A percentile compares a stretch with the other conserved stretches of the same genome.
Conservation (phyloP, 2,329 filamentous ascomycete species). For the Diaporthe helianthi region DNA sequence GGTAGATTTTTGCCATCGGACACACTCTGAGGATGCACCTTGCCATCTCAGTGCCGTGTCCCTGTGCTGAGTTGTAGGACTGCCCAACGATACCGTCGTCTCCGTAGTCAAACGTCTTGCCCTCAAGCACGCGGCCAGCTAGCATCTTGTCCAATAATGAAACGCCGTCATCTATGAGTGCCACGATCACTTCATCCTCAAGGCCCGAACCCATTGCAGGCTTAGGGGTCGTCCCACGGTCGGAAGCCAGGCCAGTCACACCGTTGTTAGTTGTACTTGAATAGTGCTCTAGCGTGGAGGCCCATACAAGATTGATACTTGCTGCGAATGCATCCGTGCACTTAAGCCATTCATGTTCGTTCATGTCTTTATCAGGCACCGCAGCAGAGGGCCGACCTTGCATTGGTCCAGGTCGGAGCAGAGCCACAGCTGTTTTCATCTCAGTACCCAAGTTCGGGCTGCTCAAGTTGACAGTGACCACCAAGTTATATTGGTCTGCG, state of each 20-base stretch:
- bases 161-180: conserved; percentile 17
- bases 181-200: not conserved
- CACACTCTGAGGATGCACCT: not conserved
- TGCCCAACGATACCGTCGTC: not conserved
- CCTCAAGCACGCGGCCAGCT: not conserved
- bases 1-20: conserved; percentile 12
- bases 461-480: not conserved
- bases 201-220: too few species aligned
- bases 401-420: accelerated
- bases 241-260: not conserved
- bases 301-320: not conserved
- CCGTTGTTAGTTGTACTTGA: not conserved
- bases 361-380: not conserved
- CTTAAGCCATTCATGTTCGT: not conserved
- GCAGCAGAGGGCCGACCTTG: not conserved
- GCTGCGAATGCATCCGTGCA: not conserved
- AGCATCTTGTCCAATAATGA: not conserved
- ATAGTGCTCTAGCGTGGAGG: not conserved
- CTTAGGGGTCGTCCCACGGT: not conserved
- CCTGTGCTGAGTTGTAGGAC: not conserved
- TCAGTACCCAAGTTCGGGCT: not conserved
- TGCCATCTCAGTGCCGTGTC: conserved; percentile 8
- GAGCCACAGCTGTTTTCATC: not conserved
- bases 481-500: too few species aligned
- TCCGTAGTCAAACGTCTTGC: conserved; percentile 8